Evolutionary conservation across 1,284 basidiomycete species (phyloP).

Genomic region (Cryptococcus sp.): DNA sequence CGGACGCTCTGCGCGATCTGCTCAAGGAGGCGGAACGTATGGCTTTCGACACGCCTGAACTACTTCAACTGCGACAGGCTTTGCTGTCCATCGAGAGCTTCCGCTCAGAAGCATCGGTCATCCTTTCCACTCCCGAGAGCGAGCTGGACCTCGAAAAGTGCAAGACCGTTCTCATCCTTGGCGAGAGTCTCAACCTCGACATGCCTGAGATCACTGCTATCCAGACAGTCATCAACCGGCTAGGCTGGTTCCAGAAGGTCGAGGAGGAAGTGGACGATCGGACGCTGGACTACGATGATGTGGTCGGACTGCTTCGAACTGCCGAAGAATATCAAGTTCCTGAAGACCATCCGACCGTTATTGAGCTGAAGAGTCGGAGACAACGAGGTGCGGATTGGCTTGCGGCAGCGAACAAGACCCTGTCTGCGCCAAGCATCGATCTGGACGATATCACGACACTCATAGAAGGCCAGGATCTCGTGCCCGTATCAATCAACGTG

Average conservation of each 20-base stretch:
- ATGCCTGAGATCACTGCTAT: conserved; percentile 43
- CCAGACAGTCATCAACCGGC: conserved; percentile 39
- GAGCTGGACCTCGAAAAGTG: conserved; percentile 36
- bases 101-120: conserved; percentile 34
- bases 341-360: conserved; percentile 28
- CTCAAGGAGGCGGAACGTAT: conserved; percentile 41
- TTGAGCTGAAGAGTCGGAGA: conserved; percentile 35
- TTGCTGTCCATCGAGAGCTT: conserved; percentile 40
- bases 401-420: conserved; percentile 20
- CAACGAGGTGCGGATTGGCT: conserved; percentile 34
- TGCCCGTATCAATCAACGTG: conserved; percentile 33
- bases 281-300: conserved; percentile 41
- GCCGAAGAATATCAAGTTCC: conserved; percentile 39
- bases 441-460: conserved; percentile 29
- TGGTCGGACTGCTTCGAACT: conserved; percentile 38
- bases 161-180: conserved; percentile 41
- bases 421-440: conserved; percentile 26
- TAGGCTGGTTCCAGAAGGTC: conserved; percentile 46
- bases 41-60: conserved; percentile 51
- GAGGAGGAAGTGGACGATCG: conserved; percentile 49
- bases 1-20: conserved; percentile 33
- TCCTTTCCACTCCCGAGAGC: conserved; percentile 35
- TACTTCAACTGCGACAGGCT: conserved; percentile 42
- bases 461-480: conserved; percentile 33
- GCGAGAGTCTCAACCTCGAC: conserved; percentile 47